Evolutionary conservation across 495 filamentous ascomycete genomes (phyloP).

Genomic region (Entonaema liquescens): DNA sequence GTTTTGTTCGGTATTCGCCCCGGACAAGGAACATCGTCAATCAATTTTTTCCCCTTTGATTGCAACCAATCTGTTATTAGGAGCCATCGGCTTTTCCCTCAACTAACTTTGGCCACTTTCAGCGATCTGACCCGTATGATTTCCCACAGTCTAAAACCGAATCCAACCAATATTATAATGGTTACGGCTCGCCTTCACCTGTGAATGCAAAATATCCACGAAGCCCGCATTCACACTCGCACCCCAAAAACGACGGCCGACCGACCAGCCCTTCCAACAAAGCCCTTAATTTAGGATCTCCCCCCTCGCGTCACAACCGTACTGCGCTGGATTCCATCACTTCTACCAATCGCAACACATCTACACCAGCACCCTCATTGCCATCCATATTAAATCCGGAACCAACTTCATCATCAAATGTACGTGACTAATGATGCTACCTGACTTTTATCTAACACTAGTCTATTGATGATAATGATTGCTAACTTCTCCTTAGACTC

Average conservation of each 20-base stretch:
- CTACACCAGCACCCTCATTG: slow-evolving; percentile 52
- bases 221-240: slow-evolving; percentile 62
- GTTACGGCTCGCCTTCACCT: slow-evolving; percentile 64
- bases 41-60: slow-evolving; percentile 22
- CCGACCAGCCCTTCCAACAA: slow-evolving; percentile 61
- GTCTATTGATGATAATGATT: slow-evolving; percentile 15
- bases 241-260: slow-evolving; percentile 62
- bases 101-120: slow-evolving; percentile 42
- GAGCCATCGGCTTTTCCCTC: slow-evolving; percentile 19
- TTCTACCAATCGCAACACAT: slow-evolving; percentile 55
- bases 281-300: slow-evolving; percentile 63
- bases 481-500: slow-evolving; percentile 57
- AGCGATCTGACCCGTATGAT: slow-evolving; percentile 62
- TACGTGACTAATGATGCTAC: slow-evolving; percentile 38
- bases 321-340: slow-evolving; percentile 54
- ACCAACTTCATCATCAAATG: slow-evolving; percentile 51
- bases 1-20: slow-evolving; percentile 22
- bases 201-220: slow-evolving; percentile 64
- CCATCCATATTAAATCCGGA: slow-evolving; percentile 57
- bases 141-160: slow-evolving; percentile 52
- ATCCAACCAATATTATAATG: slow-evolving; percentile 62
- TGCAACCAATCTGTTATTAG: slow-evolving; percentile 22
- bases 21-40: slow-evolving; percentile 30
- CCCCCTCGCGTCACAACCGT: slow-evolving; percentile 48
- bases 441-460: not conserved